These are phyloP conservation scores for Oryza officinalis DNA, from an alignment of 176 grass and related monocot genomes.

Conservation along the genomic window DNA sequence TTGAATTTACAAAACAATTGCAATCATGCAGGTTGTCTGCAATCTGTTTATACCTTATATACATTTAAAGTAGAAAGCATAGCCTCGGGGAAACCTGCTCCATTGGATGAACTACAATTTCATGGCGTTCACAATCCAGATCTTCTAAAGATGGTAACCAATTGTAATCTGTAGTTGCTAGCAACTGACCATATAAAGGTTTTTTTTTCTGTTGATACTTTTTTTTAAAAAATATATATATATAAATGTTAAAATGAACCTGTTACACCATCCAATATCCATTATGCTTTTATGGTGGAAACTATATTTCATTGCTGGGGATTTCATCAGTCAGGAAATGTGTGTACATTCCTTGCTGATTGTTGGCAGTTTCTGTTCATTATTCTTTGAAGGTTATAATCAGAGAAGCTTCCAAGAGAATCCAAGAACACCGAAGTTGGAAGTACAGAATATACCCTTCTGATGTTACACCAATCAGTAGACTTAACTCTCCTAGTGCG, in stretches of 20 bases:
- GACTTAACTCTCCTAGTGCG: constrained; percentile 44
- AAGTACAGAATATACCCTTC: constrained; percentile 22
- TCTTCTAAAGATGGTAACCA: constrained; percentile 55
- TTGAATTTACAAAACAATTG: not conserved
- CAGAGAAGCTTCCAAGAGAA: constrained; percentile 61
- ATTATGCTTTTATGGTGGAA: not conserved
- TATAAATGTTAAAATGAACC: not conserved
- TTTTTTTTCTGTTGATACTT: constrained; percentile 3
- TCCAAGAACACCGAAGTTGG: constrained; percentile 40
- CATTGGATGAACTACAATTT: constrained; percentile 77
- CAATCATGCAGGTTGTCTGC: constrained; percentile 56
- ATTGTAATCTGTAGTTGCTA: not conserved
- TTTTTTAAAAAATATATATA: not conserved
- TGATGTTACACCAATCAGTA: constrained; percentile 40
- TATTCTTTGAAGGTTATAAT: constrained; percentile 55
- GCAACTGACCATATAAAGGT: not conserved
- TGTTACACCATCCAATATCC: not conserved
- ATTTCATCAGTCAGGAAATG: constrained; percentile 19
- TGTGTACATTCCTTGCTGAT: not conserved
- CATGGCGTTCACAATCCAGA: constrained; percentile 61
- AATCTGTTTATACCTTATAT: constrained; percentile 63
- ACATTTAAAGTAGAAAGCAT: constrained; percentile 74
- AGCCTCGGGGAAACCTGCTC: constrained; percentile 59
- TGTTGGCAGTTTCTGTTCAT: constrained; percentile 18
- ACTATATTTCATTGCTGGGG: not conserved